phyloP scores from a whole-genome alignment of 768 basidiomycete species.

The Chalciporus pseudorubinellus region DNA sequence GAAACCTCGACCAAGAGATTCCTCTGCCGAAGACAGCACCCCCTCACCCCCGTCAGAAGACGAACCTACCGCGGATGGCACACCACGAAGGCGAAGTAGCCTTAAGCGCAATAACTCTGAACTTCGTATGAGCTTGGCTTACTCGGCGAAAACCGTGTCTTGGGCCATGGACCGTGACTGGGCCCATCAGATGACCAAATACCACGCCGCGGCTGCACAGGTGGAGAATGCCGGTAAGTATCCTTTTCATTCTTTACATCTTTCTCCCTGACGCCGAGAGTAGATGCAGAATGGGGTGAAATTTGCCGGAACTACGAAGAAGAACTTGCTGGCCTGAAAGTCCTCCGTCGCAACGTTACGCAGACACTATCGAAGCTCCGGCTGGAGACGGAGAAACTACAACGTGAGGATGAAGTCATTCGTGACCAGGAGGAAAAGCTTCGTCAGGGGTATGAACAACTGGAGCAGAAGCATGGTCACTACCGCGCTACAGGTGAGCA shows the following conservation, averaged over 20 bases:
- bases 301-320: constrained; percentile 56
- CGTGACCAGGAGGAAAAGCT: constrained; percentile 42
- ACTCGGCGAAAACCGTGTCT: constrained; percentile 64
- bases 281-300: constrained; percentile 61
- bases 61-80: constrained; percentile 30
- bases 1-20: constrained; percentile 15
- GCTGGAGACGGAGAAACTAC: constrained; percentile 40
- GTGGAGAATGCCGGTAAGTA: constrained; percentile 39
- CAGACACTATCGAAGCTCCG: constrained; percentile 38
- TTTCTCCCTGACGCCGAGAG: neutral
- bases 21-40: constrained; percentile 19
- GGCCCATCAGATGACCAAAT: constrained; percentile 53
- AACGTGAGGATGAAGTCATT: constrained; percentile 40
- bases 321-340: constrained; percentile 59
- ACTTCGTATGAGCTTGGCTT: constrained; percentile 44
- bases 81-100: constrained; percentile 56
- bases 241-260: neutral
- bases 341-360: constrained; percentile 52
- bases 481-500: constrained; percentile 42
- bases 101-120: constrained; percentile 55
- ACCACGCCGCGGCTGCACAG: constrained; percentile 39
- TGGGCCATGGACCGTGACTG: constrained; percentile 73
- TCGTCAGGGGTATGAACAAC: constrained; percentile 35
- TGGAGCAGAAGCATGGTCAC: constrained; percentile 40
- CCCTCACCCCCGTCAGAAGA: constrained; percentile 34